Base-by-base conservation (phyloP, 1,284 basidiomycete genomes). In the Malassezia furfur region DNA sequence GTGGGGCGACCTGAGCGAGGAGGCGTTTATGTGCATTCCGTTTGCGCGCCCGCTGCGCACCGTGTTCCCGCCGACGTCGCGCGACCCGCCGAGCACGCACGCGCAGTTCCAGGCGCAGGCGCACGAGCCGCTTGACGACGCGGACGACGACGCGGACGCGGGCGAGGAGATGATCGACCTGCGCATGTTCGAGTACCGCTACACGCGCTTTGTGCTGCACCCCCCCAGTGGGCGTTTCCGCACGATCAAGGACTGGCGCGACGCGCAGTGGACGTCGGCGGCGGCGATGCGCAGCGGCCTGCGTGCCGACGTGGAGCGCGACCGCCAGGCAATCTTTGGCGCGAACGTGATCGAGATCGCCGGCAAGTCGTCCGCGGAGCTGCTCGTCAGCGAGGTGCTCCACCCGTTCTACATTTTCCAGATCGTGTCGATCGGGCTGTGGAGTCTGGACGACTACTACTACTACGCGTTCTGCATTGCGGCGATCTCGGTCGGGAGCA, bases 381-480 rank as follows among this genome's bases (percentile, higher is more conserved):
- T 99, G 1, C 80, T 98, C 8, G 78, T 96, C 38, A 91, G 98
- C 66, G 94, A 60, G 50, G 59, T 66, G 47, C 59, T 62, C 41
- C 57, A 57, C 41, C 58, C 52, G n/a, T 54, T 60, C 49, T 63
- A 60, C 65, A 86, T 98, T 54, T 99, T 99, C 76, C 94, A 99
- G 81, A 86, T 98, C 63, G 91, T 91, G 46, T 94, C 90, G 60
- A 88, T 98, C 65, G 78, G 88, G 22, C 78, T 99, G 10, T 98
- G 94, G 94, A 86, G 86, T 3, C 67, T 96, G 52, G 94, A 99
- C 68, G 82, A 96, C 66, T 78, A 78, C 60, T 93, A 87, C 75
- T 96, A 94, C 73, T 98, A 98, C 75, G 94, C 93, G 2, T 93
- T 93, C 66, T 96, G 91, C 68, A 99, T 98, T 64, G 89, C 85